Conservation (phyloP, 2,329 filamentous ascomycete genomes). For the Neocucurbitaria cava region DNA sequence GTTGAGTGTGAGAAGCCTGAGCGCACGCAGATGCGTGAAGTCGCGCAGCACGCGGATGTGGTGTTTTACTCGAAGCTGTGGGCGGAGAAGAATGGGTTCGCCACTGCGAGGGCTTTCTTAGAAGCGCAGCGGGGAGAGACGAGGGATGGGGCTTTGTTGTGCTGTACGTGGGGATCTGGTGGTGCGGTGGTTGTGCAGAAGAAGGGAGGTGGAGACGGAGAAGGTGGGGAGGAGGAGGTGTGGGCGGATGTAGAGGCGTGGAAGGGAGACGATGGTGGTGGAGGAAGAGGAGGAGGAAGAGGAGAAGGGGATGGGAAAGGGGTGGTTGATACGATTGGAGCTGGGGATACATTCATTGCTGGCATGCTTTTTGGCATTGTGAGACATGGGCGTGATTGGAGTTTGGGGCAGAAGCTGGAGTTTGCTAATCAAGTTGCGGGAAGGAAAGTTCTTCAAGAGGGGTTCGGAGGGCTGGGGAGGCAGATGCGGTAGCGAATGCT, state of each 20-base stretch:
- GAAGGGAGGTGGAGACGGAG: neutral
- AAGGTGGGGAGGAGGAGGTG: neutral
- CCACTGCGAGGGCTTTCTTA: conserved; percentile 42
- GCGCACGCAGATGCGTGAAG: conserved; percentile 63
- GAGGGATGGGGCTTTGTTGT: conserved; percentile 54
- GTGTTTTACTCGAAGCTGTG: conserved; percentile 77
- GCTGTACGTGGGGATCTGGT: conserved; percentile 67
- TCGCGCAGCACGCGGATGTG: conserved; percentile 70
- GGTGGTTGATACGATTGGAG: conserved; percentile 68
- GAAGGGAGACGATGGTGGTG: conserved; percentile 1
- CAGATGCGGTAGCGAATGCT: no score
- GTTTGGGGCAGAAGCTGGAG: conserved; percentile 56
- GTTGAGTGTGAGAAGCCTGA: conserved; percentile 76
- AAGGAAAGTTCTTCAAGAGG: conserved; percentile 71
- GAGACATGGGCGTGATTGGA: conserved; percentile 59
- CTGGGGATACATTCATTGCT: conserved; percentile 78
- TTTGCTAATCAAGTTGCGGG: conserved; percentile 74
- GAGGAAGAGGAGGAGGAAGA: neutral
- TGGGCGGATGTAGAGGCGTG: conserved; percentile 23
- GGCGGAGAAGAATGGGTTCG: conserved; percentile 59
- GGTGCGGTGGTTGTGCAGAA: conserved; percentile 59
- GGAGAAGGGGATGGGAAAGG: neutral
- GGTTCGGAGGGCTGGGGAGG: conserved; percentile 56
- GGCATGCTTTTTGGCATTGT: conserved; percentile 70
- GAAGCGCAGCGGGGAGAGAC: conserved; percentile 21